These are phyloP conservation scores for Acephala macrosclerotiorum DNA, from an alignment of 2,329 filamentous ascomycete species.

Conservation along the genomic window DNA sequence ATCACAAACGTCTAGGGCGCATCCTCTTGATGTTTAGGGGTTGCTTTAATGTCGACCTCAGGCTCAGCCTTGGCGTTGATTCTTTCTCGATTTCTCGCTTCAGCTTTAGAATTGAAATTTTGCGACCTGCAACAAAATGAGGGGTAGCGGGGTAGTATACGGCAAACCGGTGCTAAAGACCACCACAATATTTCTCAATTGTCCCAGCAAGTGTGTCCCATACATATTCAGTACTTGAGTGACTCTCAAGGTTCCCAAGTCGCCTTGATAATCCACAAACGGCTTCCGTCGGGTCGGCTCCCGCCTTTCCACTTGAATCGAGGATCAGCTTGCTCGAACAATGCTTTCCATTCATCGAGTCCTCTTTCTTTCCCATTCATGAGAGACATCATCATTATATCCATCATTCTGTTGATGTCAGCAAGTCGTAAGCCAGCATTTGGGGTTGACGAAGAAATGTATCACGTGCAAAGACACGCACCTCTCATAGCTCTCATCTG, in stretches of 20 bases:
- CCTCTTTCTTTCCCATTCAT: conserved; percentile 20
- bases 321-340: conserved; percentile 19
- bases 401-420: conserved; percentile 12
- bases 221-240: too few relatives aligned
- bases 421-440: background rate
- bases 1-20: too few relatives aligned
- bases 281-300: conserved; percentile 13
- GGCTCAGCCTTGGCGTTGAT: background rate
- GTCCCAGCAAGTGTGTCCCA: too few relatives aligned
- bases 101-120: background rate
- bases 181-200: too few relatives aligned
- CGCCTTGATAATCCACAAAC: conserved; percentile 13
- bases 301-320: conserved; percentile 13
- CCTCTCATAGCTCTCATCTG: conserved; percentile 21
- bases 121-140: background rate
- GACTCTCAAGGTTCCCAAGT: conserved; percentile 13
- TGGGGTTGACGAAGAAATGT: background rate
- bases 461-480: background rate
- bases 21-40: too few relatives aligned
- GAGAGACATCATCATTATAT: conserved; percentile 18
- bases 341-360: conserved; percentile 11
- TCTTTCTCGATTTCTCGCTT: background rate
- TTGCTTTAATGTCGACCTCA: background rate
- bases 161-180: too few relatives aligned
- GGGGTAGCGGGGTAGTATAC: background rate